A percentile compares a stretch with the other conserved stretches of the same genome.
Evolutionary conservation across 345 rosid species (phyloP).

Genomic region (Arabis alpina): DNA sequence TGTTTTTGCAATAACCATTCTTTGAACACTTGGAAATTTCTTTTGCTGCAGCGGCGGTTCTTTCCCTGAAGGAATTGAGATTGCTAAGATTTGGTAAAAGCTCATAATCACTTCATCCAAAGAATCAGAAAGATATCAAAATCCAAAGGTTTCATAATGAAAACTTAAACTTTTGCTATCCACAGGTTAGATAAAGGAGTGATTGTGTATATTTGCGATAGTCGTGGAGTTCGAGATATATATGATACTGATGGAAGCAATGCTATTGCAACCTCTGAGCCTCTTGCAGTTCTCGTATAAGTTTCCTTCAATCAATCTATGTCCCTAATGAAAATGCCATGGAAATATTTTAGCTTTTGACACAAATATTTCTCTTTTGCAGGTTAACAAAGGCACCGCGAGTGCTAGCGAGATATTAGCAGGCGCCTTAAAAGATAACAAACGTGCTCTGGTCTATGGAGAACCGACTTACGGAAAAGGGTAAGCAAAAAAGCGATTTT

Average conservation of each 20-base stretch:
- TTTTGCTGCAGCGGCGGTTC: conserved; percentile 87
- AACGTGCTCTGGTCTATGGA: conserved; percentile 81
- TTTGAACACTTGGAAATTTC: conserved; percentile 44
- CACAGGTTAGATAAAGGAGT: conserved; percentile 97
- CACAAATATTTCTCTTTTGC: conserved; percentile 11
- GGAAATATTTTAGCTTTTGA: conserved; percentile 7
- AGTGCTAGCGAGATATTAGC: conserved; percentile 98
- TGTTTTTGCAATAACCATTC: conserved; percentile 32
- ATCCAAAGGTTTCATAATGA: background rate
- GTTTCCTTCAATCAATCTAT: conserved; percentile 1
- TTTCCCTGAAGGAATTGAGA: conserved; percentile 96
- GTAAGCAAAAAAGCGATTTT: conserved; percentile 46
- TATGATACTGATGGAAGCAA: conserved; percentile 89
- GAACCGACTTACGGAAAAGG: conserved; percentile 97
- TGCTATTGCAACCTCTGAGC: conserved; percentile 79
- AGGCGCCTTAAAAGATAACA: conserved; percentile 93
- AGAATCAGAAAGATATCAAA: background rate
- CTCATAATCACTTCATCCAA: background rate
- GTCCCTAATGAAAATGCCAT: background rate
- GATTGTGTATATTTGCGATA: conserved; percentile 89
- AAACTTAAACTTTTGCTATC: conserved; percentile 1
- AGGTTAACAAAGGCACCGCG: conserved; percentile 99
- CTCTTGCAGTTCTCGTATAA: conserved; percentile 80
- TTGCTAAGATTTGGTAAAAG: conserved; percentile 37
- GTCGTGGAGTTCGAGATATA: conserved; percentile 83